phyloP scores from a whole-genome alignment of 1,139 yeast genomes.

The Hemisphaericaspora xylanilytica region DNA sequence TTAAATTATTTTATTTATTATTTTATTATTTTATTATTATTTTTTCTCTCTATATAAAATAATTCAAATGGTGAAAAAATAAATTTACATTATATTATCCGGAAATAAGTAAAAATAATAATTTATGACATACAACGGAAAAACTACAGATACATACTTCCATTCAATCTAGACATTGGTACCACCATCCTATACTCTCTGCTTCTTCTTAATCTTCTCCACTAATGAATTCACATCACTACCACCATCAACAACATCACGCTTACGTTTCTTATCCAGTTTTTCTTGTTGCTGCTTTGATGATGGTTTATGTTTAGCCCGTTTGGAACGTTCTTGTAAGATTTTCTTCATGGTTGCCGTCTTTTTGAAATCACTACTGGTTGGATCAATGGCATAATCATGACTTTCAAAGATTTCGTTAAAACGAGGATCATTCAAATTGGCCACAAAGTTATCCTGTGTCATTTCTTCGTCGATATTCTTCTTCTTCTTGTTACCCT shows the following conservation, averaged over 20 bases:
- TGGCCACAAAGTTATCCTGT: constrained; percentile 68
- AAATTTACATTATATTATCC: no score
- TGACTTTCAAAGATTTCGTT: constrained; percentile 82
- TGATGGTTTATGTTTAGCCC: constrained; percentile 28
- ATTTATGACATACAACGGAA: no score
- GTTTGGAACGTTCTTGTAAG: constrained; percentile 67
- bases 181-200: no score
- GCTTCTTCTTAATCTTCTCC: constrained; percentile 37
- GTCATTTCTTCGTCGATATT: constrained; percentile 40
- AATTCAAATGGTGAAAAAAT: no score
- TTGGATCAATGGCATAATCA: constrained; percentile 89
- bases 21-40: no score
- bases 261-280: constrained; percentile 9
- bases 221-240: constrained; percentile 27
- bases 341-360: constrained; percentile 85
- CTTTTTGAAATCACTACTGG: constrained; percentile 82
- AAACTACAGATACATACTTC: no score
- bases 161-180: no score
- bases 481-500: constrained; percentile 32
- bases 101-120: no score
- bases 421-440: constrained; percentile 82
- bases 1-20: no score
- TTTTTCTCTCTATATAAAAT: no score
- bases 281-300: constrained; percentile 8
- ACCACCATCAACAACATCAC: constrained; percentile 10